Evolutionary conservation across 1,284 basidiomycete genomes (phyloP).

Genomic region (Schizopora paradoxa): DNA sequence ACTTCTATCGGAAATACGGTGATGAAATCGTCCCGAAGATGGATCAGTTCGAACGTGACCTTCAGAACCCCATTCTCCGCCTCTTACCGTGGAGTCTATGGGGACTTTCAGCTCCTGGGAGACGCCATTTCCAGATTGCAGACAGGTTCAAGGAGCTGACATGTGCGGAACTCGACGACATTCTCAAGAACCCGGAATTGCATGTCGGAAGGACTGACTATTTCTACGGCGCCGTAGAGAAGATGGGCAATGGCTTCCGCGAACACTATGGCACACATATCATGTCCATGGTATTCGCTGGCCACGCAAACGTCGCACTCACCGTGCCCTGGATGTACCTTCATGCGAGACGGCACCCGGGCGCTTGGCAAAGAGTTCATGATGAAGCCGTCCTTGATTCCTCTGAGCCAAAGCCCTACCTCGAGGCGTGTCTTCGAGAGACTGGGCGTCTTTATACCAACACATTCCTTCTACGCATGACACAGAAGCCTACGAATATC

Average conservation of each 20-base stretch:
- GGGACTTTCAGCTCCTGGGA: slow-evolving; percentile 5
- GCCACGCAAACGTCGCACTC: slow-evolving; percentile 15
- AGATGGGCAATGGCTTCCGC: slow-evolving; percentile 3
- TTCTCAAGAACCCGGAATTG: slow-evolving; percentile 11
- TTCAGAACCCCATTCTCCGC: slow-evolving; percentile 13
- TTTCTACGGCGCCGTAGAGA: slow-evolving; percentile 6
- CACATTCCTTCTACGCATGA: slow-evolving; percentile 11
- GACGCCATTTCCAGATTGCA: neutral
- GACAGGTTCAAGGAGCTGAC: slow-evolving; percentile 10
- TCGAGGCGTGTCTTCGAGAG: slow-evolving; percentile 15
- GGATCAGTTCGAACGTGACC: slow-evolving; percentile 14
- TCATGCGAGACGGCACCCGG: slow-evolving; percentile 12
- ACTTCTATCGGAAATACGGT: slow-evolving; percentile 14
- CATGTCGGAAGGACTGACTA: slow-evolving; percentile 13
- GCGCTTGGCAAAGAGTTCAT: slow-evolving; percentile 10
- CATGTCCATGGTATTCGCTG: slow-evolving; percentile 10
- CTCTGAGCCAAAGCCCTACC: slow-evolving; percentile 7
- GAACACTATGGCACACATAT: slow-evolving; percentile 9
- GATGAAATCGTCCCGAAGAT: slow-evolving; percentile 13
- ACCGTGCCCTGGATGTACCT: slow-evolving; percentile 14
- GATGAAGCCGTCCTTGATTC: slow-evolving; percentile 1
- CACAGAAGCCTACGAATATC: neutral
- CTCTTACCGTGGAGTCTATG: slow-evolving; percentile 6
- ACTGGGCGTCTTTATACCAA: slow-evolving; percentile 15
- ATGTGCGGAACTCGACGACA: slow-evolving; percentile 5